phyloP scores from a whole-genome alignment of 371 early-diverging fungal species.

The Nematocida displodere region DNA sequence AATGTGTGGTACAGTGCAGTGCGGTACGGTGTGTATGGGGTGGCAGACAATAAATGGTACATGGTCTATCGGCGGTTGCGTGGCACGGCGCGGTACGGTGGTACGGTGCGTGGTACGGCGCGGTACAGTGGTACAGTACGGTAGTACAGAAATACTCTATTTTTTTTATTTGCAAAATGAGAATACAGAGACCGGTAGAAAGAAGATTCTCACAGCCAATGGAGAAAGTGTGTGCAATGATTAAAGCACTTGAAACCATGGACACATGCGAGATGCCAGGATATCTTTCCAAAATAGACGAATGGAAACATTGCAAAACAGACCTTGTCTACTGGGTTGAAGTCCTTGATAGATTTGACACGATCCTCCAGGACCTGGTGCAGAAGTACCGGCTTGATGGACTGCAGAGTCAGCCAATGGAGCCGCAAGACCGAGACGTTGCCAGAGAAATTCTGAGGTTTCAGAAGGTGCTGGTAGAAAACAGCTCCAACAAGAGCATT shows the following conservation, averaged over 20 bases:
- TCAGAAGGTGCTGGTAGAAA: slow-evolving; percentile 30
- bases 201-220: slow-evolving; percentile 41
- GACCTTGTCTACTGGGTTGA: slow-evolving; percentile 43
- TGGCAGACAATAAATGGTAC: no score
- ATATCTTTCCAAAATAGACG: slow-evolving; percentile 8
- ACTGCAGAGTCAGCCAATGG: slow-evolving; percentile 13
- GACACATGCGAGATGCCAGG: background rate
- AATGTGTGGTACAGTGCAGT: no score
- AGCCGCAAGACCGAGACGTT: background rate
- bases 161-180: slow-evolving; percentile 43
- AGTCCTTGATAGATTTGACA: slow-evolving; percentile 36
- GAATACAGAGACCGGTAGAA: slow-evolving; percentile 33
- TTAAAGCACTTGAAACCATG: background rate
- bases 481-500: slow-evolving; percentile 40
- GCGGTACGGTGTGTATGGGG: no score
- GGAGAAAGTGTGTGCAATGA: slow-evolving; percentile 4
- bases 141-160: no score
- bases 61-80: no score
- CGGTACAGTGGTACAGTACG: no score
- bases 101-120: no score
- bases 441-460: slow-evolving; percentile 20
- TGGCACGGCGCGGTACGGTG: no score
- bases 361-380: background rate
- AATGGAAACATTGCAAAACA: slow-evolving; percentile 27
- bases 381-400: background rate